Evolutionary conservation across 331 rosid genomes (phyloP).

Genomic region (Pyrus hybrid): DNA sequence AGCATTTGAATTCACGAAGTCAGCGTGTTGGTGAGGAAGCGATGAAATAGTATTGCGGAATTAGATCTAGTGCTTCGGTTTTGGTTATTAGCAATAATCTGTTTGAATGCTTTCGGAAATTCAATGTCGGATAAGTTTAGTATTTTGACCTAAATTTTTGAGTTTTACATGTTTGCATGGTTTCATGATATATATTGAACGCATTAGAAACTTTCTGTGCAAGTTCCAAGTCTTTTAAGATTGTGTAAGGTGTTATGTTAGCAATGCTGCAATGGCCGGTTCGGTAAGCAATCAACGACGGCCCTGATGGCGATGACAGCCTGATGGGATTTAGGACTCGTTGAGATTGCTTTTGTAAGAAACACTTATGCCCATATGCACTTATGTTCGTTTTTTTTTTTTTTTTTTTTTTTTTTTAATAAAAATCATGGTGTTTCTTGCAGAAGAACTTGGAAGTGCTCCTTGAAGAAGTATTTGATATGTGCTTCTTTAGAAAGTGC

Average conservation of each 20-base stretch:
- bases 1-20: background rate
- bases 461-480: background rate
- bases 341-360: background rate
- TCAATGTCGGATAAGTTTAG: background rate
- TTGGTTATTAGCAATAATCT: background rate
- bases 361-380: too few species aligned
- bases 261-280: background rate
- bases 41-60: background rate
- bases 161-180: background rate
- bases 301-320: too few species aligned
- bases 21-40: background rate
- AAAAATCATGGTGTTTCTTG: too few species aligned
- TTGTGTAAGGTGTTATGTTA: background rate
- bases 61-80: background rate
- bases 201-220: background rate
- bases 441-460: background rate
- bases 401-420: too few species aligned
- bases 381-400: too few species aligned
- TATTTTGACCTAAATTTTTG: background rate
- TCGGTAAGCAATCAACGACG: background rate
- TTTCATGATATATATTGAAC: background rate
- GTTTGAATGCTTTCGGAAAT: background rate
- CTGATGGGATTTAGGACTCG: background rate
- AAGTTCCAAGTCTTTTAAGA: background rate
- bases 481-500: background rate